Evolutionary conservation across 352 stramenopile species (phyloP).

Genomic region (Ophiocytium majus): DNA sequence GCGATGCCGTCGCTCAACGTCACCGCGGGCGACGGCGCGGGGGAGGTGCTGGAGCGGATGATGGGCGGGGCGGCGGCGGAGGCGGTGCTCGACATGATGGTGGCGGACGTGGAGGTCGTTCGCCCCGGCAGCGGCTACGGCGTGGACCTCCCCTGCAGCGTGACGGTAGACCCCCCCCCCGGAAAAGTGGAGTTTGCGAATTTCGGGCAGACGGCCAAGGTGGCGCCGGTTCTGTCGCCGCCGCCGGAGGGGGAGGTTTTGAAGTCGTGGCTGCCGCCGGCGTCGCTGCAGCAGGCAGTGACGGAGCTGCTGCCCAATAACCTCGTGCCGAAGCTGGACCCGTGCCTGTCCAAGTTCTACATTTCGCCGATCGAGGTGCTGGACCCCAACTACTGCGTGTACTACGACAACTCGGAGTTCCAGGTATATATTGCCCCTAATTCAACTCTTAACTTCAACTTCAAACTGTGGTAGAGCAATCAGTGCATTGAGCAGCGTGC

Average conservation of each 20-base stretch:
- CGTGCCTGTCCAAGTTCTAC: constrained; percentile 56
- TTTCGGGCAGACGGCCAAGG: constrained; percentile 24
- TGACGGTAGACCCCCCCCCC: constrained; percentile 17
- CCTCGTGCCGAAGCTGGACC: constrained; percentile 57
- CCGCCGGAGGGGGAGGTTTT: constrained; percentile 50
- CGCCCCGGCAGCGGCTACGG: constrained; percentile 25
- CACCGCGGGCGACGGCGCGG: background rate
- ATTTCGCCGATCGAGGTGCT: constrained; percentile 55
- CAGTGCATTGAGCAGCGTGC: background rate
- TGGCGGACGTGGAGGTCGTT: constrained; percentile 25
- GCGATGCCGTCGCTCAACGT: background rate
- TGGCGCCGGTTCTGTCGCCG: constrained; percentile 37
- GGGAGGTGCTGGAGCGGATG: constrained; percentile 18
- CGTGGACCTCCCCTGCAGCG: constrained; percentile 26
- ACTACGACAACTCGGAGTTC: constrained; percentile 57
- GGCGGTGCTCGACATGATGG: constrained; percentile 53
- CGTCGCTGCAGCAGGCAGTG: constrained; percentile 33
- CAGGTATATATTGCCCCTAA: no score
- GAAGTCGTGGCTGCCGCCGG: constrained; percentile 55
- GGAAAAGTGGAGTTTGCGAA: constrained; percentile 12
- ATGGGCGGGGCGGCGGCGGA: constrained; percentile 35
- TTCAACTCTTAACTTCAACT: background rate
- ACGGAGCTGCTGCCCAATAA: constrained; percentile 57
- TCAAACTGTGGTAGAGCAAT: constrained; percentile 2
- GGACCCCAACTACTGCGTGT: constrained; percentile 58